A percentile compares a stretch with the other conserved stretches of the same genome.
These are phyloP conservation scores for Butyriboletus loyo DNA, from an alignment of 768 basidiomycete species.

Conservation along the genomic window DNA sequence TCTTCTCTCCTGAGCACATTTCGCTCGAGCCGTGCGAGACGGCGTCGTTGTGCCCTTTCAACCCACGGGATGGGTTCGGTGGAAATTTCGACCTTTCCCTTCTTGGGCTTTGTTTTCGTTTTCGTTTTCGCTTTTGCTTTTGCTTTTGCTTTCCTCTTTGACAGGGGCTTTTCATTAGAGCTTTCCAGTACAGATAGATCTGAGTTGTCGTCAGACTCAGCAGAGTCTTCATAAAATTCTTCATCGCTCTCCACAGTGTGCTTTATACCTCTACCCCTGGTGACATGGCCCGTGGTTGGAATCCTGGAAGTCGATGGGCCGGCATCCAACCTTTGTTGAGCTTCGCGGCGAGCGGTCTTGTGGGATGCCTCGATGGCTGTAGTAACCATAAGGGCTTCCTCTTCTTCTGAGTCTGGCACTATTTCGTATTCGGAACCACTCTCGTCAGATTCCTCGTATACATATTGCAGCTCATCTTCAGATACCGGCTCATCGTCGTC, in stretches of 20 bases:
- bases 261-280: conserved; percentile 24
- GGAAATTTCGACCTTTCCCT: conserved; percentile 5
- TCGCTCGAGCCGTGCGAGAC: conserved; percentile 21
- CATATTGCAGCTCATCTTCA: conserved; percentile 40
- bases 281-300: conserved; percentile 44
- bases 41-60: conserved; percentile 8
- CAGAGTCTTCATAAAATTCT: conserved; percentile 3
- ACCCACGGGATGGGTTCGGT: conserved; percentile 4
- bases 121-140: conserved; percentile 26
- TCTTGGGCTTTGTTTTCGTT: conserved; percentile 25
- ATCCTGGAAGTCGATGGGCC: conserved; percentile 36
- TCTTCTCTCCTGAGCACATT: conserved; percentile 45
- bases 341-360: conserved; percentile 31
- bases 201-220: conserved; percentile 5
- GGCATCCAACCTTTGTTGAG: conserved; percentile 29
- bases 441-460: conserved; percentile 49
- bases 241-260: conserved; percentile 8
- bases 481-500: conserved; percentile 29
- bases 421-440: conserved; percentile 59
- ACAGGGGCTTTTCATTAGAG: conserved; percentile 10
- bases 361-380: conserved; percentile 57
- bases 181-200: conserved; percentile 9
- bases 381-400: conserved; percentile 47
- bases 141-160: conserved; percentile 36
- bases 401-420: conserved; percentile 36